phyloP scores from a whole-genome alignment of 2,329 filamentous ascomycete genomes.

The Aspergillus sp. region DNA sequence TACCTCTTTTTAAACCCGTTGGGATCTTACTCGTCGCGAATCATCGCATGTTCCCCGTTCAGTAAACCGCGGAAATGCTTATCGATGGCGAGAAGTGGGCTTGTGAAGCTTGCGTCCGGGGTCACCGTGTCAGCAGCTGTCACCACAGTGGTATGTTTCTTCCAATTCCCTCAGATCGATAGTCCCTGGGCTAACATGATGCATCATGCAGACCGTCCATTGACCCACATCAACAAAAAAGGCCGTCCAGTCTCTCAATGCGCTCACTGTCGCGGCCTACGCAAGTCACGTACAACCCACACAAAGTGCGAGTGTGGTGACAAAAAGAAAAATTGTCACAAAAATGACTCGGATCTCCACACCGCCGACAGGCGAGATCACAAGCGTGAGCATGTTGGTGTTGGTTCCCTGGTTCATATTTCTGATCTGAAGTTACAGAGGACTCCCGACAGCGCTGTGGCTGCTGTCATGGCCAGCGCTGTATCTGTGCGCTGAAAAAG shows the following conservation, averaged over 20 bases:
- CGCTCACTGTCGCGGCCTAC: slow-evolving; percentile 88
- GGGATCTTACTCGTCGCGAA: slow-evolving; percentile 22
- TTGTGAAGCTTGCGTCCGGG: slow-evolving; percentile 95
- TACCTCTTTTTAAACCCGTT: slow-evolving; percentile 6
- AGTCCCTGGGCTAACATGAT: slow-evolving; percentile 6
- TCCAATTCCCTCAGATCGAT: slow-evolving; percentile 2
- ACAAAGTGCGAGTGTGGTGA: slow-evolving; percentile 96
- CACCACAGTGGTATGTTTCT: slow-evolving; percentile 76
- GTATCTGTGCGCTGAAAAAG: slow-evolving; percentile 56
- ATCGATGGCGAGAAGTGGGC: slow-evolving; percentile 96
- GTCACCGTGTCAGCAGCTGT: slow-evolving; percentile 98
- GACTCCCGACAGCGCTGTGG: slow-evolving; percentile 35
- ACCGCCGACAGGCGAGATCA: slow-evolving; percentile 29
- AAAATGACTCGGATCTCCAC: slow-evolving; percentile 30
- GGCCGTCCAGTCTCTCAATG: slow-evolving; percentile 96
- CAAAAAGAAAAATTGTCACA: slow-evolving; percentile 62
- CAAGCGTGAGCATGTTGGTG: slow-evolving; percentile 31
- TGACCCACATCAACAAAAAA: slow-evolving; percentile 96
- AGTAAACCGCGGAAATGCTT: slow-evolving; percentile 54
- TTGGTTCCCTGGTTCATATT: slow-evolving; percentile 18
- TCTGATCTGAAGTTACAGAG: slow-evolving; percentile 30
- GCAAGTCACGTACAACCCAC: slow-evolving; percentile 91
- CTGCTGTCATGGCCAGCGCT: slow-evolving; percentile 54
- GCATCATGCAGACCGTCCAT: slow-evolving; percentile 66
- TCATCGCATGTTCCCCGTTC: slow-evolving; percentile 34